Evolutionary conservation across 306 rosid species (phyloP).

Genomic region (peach (Prunus persica)): Prunus_persica_NCBIv2 NC_034015.1:21152001-21152500

Average conservation of each 20-base stretch:
- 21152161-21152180: slow-evolving; percentile 55
- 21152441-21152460: neutral
- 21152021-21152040: neutral
- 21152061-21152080: neutral
- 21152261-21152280: slow-evolving; percentile 73
- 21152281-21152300: slow-evolving; percentile 78
- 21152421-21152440: slow-evolving; percentile 19
- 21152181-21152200: slow-evolving; percentile 62
- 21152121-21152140: slow-evolving; percentile 52
- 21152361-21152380: slow-evolving; percentile 93
- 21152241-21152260: slow-evolving; percentile 64
- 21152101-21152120: slow-evolving; percentile 22
- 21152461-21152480: too few species aligned
- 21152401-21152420: slow-evolving; percentile 19
- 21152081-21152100: neutral
- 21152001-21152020: neutral
- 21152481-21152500: too few species aligned
- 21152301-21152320: slow-evolving; percentile 81
- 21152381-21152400: slow-evolving; percentile 89
- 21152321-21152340: slow-evolving; percentile 94
- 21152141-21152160: slow-evolving; percentile 62
- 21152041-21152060: neutral
- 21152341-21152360: slow-evolving; percentile 95
- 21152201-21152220: slow-evolving; percentile 69
- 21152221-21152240: slow-evolving; percentile 87